Conservation (phyloP, 176 grass and related monocot genomes). For the Lolium multiflorum region DNA sequence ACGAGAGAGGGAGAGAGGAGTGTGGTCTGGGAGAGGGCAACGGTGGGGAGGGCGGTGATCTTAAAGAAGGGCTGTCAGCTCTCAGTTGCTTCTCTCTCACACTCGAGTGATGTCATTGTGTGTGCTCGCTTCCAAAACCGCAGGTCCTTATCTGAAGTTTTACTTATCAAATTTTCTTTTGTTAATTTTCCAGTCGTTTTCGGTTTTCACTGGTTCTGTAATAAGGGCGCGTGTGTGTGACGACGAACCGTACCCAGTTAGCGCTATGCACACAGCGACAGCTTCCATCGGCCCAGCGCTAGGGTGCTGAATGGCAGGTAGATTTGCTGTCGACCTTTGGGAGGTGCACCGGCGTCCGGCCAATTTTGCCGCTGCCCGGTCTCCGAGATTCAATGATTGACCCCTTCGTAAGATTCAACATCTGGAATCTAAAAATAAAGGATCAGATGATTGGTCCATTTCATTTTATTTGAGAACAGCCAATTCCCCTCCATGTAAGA, state of each 20-base stretch:
- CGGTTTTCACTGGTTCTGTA: constrained; percentile 22
- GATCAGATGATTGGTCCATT: not conserved
- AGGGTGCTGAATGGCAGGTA: not conserved
- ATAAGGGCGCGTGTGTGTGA: not conserved
- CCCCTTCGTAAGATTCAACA: not conserved
- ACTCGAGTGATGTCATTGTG: constrained; percentile 44
- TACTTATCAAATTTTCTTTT: not conserved
- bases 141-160: constrained; percentile 48
- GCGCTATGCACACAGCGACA: constrained; percentile 15
- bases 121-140: constrained; percentile 55
- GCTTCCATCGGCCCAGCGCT: constrained; percentile 20
- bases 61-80: constrained; percentile 49
- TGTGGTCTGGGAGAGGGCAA: not conserved
- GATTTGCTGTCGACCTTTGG: constrained; percentile 40
- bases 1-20: not conserved
- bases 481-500: too few relatives aligned
- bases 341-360: constrained; percentile 1
- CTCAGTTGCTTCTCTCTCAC: too few relatives aligned
- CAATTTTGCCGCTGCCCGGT: not conserved
- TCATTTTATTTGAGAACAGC: too few relatives aligned
- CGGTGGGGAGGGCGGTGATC: constrained; percentile 47
- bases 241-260: constrained; percentile 14
- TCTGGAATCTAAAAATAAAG: not conserved
- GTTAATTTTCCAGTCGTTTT: constrained; percentile 27
- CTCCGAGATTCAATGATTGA: constrained; percentile 23